Evolutionary conservation across 2,329 filamentous ascomycete genomes (phyloP).

Genomic region (Fusarium neocosmosporiellum): DNA sequence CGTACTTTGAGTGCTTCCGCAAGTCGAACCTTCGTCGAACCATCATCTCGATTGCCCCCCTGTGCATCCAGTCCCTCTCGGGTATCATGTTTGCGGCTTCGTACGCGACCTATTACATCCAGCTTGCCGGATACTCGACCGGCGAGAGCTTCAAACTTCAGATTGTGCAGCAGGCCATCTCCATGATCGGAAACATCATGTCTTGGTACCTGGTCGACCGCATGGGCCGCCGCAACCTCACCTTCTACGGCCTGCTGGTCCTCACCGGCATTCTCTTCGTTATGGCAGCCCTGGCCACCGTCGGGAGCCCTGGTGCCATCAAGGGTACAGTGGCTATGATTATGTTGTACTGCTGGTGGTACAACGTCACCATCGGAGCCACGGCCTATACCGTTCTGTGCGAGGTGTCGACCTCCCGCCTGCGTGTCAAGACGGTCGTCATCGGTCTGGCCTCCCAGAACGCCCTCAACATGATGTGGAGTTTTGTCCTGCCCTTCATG

Average conservation of each 20-base stretch:
- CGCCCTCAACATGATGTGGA: constrained; percentile 11
- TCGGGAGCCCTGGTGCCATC: constrained; percentile 24
- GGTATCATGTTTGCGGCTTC: constrained; percentile 50
- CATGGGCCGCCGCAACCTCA: constrained; percentile 51
- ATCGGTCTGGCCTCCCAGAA: background rate
- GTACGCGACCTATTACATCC: constrained; percentile 57
- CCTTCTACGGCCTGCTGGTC: constrained; percentile 47
- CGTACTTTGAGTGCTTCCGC: constrained; percentile 55
- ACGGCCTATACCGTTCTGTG: constrained; percentile 11
- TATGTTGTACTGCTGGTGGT: constrained; percentile 52
- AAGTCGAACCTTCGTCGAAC: constrained; percentile 53
- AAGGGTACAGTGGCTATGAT: constrained; percentile 50
- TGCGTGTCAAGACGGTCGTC: constrained; percentile 19
- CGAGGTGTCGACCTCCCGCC: constrained; percentile 9
- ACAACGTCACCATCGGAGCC: constrained; percentile 42
- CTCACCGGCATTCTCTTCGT: constrained; percentile 52
- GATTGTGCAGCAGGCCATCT: constrained; percentile 54
- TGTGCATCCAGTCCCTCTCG: constrained; percentile 49
- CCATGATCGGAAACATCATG: constrained; percentile 53
- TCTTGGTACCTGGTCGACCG: constrained; percentile 53
- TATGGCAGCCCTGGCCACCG: constrained; percentile 50
- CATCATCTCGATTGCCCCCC: constrained; percentile 51
- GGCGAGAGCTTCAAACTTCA: constrained; percentile 51
- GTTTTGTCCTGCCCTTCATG: constrained; percentile 14
- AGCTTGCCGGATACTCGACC: constrained; percentile 54